These are phyloP conservation scores for Nissolia schottii DNA, from an alignment of 306 rosid genomes.

Conservation along the genomic window DNA sequence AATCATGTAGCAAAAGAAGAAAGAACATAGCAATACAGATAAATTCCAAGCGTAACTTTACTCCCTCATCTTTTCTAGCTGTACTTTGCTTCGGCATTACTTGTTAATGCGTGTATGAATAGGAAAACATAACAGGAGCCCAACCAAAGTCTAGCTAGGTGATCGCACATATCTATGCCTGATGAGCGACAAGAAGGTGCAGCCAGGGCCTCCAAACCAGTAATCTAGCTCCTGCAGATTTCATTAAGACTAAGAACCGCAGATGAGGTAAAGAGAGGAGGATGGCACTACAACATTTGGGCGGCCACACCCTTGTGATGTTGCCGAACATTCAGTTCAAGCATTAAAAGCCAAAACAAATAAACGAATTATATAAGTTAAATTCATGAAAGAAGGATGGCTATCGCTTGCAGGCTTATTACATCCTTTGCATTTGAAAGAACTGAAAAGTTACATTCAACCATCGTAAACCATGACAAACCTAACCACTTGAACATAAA, in stretches of 20 bases:
- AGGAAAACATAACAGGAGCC: not conserved
- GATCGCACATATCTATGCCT: not conserved
- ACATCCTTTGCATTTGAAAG: not conserved
- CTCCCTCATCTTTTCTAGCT: too few species aligned
- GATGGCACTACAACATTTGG: not conserved
- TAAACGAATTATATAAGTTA: not conserved
- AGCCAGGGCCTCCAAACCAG: not conserved
- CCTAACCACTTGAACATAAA: slow-evolving; percentile 9
- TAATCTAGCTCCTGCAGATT: not conserved
- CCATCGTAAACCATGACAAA: not conserved
- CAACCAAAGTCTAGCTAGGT: not conserved
- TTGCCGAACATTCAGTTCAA: slow-evolving; percentile 13
- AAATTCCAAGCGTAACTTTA: not conserved
- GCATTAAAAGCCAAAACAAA: not conserved
- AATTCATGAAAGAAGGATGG: not conserved
- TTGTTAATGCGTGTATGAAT: not conserved
- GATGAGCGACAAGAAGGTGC: not conserved
- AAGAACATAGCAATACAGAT: not conserved
- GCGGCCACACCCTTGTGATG: not conserved
- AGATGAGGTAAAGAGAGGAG: not conserved
- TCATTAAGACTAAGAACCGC: not conserved
- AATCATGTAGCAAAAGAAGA: not conserved
- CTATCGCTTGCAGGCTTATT: not conserved
- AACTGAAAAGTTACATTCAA: not conserved
- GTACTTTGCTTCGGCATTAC: too few species aligned